Base-by-base conservation (phyloP, 129 eudicot genomes). In the Oenanthe sinensis region DNA sequence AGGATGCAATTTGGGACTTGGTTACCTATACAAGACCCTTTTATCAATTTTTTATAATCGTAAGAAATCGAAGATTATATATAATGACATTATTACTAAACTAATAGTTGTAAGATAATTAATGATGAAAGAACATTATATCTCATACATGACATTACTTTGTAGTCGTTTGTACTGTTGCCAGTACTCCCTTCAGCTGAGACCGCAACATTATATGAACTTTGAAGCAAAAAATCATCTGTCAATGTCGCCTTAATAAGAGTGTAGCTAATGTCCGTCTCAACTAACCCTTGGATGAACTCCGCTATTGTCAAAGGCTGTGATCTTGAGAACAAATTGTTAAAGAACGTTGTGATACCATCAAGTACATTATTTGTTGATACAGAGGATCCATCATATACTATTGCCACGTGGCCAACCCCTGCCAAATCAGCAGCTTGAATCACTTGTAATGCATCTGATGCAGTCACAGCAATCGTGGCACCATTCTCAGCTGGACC, bases 61-160 rank as follows among this genome's bases (percentile, higher is more conserved):
- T 60, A 60, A 60, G 30, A 22, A 6, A 60, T 10, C 3, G 42
- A 67, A 28, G 8, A 62, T 26, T 9, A 62, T 26, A 4, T 62
- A 9, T n/a, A 12, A 39, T 71, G 75, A 7, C 28, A 39, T 40
- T 30, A 1, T 42, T 0, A 14, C 17, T 9, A 43, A 11, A 2
- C 45, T 22, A 11, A 20, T 40, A 9, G 26, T 24, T 43, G 26
- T 22, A 42, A 44, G 76, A n/a, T 22, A 44, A 44, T 72, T 72
- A 26, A 46, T 28, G 4, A 46, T 74, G 24, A 86, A 30, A 79
- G 44, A 74, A 74, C 75, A 45, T 47, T 39, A 85, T 82, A 78
- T 30, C 72, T 91, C 93, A 91, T 94, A 91, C 99, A 96, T 96
- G 92, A 90, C 99, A 96, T 96, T 95, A 95, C 99, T 96, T 96